phyloP scores from a whole-genome alignment of 495 filamentous ascomycete genomes.

The Aspergillus leporis region DNA sequence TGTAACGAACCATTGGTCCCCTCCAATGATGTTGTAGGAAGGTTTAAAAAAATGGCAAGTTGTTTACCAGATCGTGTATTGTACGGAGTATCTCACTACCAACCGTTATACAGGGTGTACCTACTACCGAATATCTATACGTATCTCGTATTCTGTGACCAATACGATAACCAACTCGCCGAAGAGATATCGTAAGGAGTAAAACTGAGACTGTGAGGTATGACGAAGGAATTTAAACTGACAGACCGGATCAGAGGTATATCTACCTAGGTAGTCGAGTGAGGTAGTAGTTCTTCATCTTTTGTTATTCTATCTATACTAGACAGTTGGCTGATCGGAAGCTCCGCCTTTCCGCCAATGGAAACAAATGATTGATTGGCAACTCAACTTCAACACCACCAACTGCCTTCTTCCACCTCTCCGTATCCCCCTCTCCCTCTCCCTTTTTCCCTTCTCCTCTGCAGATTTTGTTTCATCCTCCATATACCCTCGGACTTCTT shows the following conservation, averaged over 20 bases:
- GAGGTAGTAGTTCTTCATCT: too few relatives aligned
- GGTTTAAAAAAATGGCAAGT: too few relatives aligned
- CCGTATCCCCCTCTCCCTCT: not conserved
- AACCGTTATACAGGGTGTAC: too few relatives aligned
- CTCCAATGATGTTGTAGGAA: too few relatives aligned
- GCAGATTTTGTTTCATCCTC: slow-evolving; percentile 13
- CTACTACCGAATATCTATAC: too few relatives aligned
- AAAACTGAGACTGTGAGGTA: not conserved
- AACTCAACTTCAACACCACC: slow-evolving; percentile 8
- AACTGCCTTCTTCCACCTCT: not conserved
- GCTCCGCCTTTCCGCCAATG: not conserved
- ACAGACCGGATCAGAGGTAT: not conserved
- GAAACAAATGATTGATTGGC: not conserved
- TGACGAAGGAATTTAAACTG: not conserved
- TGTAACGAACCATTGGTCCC: too few relatives aligned
- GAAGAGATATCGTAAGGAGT: too few relatives aligned
- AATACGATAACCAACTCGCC: too few relatives aligned
- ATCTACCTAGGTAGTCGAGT: too few relatives aligned
- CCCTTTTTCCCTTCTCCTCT: not conserved
- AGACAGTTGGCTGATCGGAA: not conserved
- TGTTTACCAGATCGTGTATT: too few relatives aligned
- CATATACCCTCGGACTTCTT: slow-evolving; percentile 11
- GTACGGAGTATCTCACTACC: not conserved
- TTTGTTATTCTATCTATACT: not conserved
- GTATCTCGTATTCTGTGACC: not conserved